Evolutionary conservation across 371 early-diverging fungal species (phyloP).

Genomic region (Enterocytospora artemiae): DNA sequence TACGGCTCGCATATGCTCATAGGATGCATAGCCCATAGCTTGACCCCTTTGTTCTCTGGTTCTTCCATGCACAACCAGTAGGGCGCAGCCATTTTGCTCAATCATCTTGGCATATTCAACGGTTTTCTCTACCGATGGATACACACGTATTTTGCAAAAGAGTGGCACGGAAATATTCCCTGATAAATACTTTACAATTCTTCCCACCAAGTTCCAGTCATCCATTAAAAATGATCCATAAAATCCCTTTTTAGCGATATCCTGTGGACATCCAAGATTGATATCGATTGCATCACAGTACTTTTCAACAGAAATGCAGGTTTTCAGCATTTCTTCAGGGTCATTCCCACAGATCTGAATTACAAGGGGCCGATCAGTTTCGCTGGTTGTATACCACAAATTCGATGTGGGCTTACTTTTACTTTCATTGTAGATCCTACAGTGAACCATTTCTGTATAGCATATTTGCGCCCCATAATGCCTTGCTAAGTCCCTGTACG

Average conservation of each 20-base stretch:
- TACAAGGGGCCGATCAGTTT: constrained; percentile 72
- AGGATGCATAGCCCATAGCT: constrained; percentile 84
- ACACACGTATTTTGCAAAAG: constrained; percentile 89
- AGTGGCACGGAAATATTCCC: constrained; percentile 77
- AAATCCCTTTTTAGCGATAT: constrained; percentile 78
- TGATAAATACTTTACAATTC: constrained; percentile 64
- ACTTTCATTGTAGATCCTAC: constrained; percentile 68
- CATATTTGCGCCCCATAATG: constrained; percentile 78
- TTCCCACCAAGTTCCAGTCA: constrained; percentile 70
- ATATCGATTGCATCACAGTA: constrained; percentile 86
- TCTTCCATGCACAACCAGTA: constrained; percentile 88
- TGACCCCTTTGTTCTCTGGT: constrained; percentile 87
- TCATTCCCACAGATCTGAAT: constrained; percentile 96
- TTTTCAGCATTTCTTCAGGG: constrained; percentile 68
- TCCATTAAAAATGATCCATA: constrained; percentile 84
- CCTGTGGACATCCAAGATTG: constrained; percentile 91
- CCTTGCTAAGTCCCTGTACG: constrained; percentile 79
- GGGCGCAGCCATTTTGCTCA: constrained; percentile 69
- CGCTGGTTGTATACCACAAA: constrained; percentile 60
- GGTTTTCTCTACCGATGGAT: constrained; percentile 74
- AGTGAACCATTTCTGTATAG: constrained; percentile 96
- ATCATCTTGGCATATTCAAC: constrained; percentile 88
- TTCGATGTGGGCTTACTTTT: constrained; percentile 36
- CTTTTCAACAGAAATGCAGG: constrained; percentile 64
- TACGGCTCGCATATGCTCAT: constrained; percentile 82